These are phyloP conservation scores for Euphrasia arctica DNA, from an alignment of 305 asterid genomes.

Conservation along the genomic window DNA sequence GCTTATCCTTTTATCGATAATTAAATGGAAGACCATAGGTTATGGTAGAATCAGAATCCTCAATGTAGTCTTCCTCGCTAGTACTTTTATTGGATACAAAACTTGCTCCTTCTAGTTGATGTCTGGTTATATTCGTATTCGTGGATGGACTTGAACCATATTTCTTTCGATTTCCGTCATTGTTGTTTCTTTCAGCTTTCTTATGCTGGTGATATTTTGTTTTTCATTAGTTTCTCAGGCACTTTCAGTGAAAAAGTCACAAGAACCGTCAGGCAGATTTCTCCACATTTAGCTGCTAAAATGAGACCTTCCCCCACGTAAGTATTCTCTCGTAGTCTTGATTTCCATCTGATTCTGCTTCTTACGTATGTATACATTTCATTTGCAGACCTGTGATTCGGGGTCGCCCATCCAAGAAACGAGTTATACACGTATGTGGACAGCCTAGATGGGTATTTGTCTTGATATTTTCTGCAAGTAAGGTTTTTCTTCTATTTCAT, in stretches of 20 bases:
- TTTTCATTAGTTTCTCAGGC: constrained; percentile 75
- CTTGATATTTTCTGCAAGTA: constrained; percentile 56
- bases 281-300: constrained; percentile 97
- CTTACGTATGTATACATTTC: constrained; percentile 25
- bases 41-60: neutral
- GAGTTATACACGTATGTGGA: constrained; percentile 81
- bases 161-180: neutral
- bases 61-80: neutral
- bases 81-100: no score
- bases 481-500: constrained; percentile 4
- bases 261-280: constrained; percentile 86
- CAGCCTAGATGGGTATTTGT: constrained; percentile 88
- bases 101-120: no score
- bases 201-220: constrained; percentile 21
- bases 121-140: no score
- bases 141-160: neutral
- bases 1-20: constrained; percentile 2
- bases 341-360: constrained; percentile 20
- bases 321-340: constrained; percentile 31
- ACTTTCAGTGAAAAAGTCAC: constrained; percentile 89
- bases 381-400: constrained; percentile 81
- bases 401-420: constrained; percentile 83
- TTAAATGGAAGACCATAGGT: neutral
- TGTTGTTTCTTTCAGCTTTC: constrained; percentile 7
- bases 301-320: constrained; percentile 89